These are phyloP conservation scores for Rutstroemia sp. DNA, from an alignment of 2,329 filamentous ascomycete species.

Conservation along the genomic window DNA sequence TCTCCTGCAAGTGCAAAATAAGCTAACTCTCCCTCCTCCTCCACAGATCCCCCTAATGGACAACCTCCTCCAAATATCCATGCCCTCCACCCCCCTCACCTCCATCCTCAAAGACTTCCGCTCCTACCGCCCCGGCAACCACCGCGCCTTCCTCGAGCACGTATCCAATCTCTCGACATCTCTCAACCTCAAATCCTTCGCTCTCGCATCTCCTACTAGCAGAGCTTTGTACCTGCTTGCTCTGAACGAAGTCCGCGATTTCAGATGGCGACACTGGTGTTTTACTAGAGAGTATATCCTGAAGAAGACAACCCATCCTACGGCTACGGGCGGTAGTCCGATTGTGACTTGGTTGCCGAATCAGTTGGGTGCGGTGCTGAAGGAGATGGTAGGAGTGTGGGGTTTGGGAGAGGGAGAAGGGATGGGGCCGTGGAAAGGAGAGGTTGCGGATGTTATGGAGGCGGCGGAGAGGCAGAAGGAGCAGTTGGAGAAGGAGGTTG, in stretches of 20 bases:
- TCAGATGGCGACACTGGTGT: conserved; percentile 80
- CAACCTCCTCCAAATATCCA: conserved; percentile 75
- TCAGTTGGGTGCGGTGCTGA: conserved; percentile 67
- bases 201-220: conserved; percentile 45
- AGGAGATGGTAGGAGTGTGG: conserved; percentile 57
- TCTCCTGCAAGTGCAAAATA: not conserved
- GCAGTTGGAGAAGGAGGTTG: conserved; percentile 64
- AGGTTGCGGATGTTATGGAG: conserved; percentile 66
- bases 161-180: conserved; percentile 47
- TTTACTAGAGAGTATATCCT: conserved; percentile 81
- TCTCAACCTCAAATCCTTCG: conserved; percentile 51
- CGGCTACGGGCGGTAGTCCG: conserved; percentile 71
- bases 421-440: conserved; percentile 35
- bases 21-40: not conserved
- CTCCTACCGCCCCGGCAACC: conserved; percentile 80
- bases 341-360: conserved; percentile 83
- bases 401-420: conserved; percentile 23
- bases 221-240: conserved; percentile 56
- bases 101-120: conserved; percentile 85
- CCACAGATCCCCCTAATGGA: conserved; percentile 72
- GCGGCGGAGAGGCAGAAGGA: conserved; percentile 54
- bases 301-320: conserved; percentile 68
- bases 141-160: conserved; percentile 74
- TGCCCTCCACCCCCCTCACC: conserved; percentile 85
- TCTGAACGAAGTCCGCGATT: conserved; percentile 71